Base-by-base conservation (phyloP, 2,329 filamentous ascomycete species). In the Talaromyces amestolkiae region DNA sequence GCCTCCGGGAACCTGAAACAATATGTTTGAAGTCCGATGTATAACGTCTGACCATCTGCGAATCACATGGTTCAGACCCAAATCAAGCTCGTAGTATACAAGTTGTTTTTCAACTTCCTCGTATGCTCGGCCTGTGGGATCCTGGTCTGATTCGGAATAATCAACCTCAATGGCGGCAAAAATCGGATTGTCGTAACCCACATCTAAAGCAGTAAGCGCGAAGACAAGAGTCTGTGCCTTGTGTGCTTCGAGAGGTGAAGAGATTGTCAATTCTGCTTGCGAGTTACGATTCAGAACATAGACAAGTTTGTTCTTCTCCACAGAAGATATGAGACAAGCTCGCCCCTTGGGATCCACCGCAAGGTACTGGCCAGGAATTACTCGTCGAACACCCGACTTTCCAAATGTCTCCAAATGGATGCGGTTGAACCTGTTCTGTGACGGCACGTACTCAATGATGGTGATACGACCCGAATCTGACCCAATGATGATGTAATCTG, bases 281-380 rank as follows among this genome's bases (percentile, higher is more conserved):
- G 93, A 87, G 80, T 97, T 96, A 70, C 96, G 90, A 79, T 98
- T 98, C 71, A 99, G 85, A 73, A 99, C 94, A 80, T 99, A 99
- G 71, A 99, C 95, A 65, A 99, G 90, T 82, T 99, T 99, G 82
- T 98, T 99, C 86, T 99, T 99, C 81, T 99, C 96, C 64, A 94
- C 86, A 5, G 93, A 94, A 10, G 95, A 93, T 68, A 98, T 91
- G 75, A 99, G 85, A 75, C 94, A 97, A 64, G 96, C 96, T 81
- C 95, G 88, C 64, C 95, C 95, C 79, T 97, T 97, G 33, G 95
- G 95, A 74, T 99, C 95, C 61, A 92, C 92, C 7, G 94, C 95
- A 33, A 99, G 86, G 74, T 97, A 99, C 78, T 99, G 93, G 67
- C 96, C 95, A 2, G 96, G 95, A 53, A 99, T 87, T 43, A 98